Percentiles rank a stretch among this genome's conserved stretches.
Conservation (phyloP, 2,329 filamentous ascomycete genomes). For the Colletotrichum destructivum region DNA sequence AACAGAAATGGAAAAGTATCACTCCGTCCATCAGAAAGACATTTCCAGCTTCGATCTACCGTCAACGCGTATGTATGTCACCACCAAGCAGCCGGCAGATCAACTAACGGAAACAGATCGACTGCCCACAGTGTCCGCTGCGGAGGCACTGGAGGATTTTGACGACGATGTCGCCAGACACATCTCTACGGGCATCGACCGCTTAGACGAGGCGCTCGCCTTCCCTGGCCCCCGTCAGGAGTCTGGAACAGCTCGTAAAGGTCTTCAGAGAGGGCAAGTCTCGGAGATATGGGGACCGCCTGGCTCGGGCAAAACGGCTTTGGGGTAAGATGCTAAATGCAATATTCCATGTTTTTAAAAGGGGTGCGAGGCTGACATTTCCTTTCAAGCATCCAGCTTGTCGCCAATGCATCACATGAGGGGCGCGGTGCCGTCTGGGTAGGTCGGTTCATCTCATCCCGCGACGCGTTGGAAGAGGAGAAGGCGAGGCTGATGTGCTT, state of each 20-base stretch:
- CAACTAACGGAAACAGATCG: constrained; percentile 70
- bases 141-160: constrained; percentile 77
- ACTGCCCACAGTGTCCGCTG: constrained; percentile 82
- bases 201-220: constrained; percentile 66
- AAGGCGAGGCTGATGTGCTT: constrained; percentile 22
- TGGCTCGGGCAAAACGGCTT: constrained; percentile 86
- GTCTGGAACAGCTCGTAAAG: constrained; percentile 56
- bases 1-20: constrained; percentile 55
- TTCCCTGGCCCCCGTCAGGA: constrained; percentile 44
- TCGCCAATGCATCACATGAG: constrained; percentile 73
- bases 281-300: constrained; percentile 92
- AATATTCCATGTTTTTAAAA: constrained; percentile 28
- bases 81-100: constrained; percentile 17
- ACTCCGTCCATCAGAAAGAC: constrained; percentile 72
- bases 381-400: constrained; percentile 75
- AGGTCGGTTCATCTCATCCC: constrained; percentile 68
- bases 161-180: constrained; percentile 64
- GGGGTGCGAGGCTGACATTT: constrained; percentile 33
- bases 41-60: constrained; percentile 72
- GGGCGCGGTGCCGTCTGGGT: constrained; percentile 83
- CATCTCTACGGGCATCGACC: constrained; percentile 69
- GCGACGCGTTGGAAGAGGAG: background rate
- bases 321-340: constrained; percentile 73
- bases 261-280: constrained; percentile 82
- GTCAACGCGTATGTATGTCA: constrained; percentile 63